Evolutionary conservation across 768 basidiomycete species (phyloP), one percentile per base, ranked within the genome.

Genomic region (Stropharia rugosoannulata): DNA sequence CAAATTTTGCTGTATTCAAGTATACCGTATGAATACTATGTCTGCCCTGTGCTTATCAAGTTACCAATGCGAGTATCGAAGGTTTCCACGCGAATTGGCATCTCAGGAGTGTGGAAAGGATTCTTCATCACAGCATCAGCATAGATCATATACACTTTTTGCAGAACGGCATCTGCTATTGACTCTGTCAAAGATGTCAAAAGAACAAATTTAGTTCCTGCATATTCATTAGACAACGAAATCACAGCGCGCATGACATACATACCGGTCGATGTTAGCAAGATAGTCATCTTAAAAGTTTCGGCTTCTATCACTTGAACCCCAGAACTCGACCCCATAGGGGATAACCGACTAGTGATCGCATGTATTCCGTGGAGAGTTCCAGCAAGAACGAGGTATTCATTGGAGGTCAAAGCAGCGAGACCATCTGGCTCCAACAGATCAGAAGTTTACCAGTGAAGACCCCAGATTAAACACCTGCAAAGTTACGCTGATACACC

Each of bases 51-150:
- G 11, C 84, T 85, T 64, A 89, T 78, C 45, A 93, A 71, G 7
- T 81, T 67, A 9, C 79, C 73, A 49, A 92, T 84, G 43, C 85
- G 81, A 53, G 73, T 73, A 65, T 98, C 96, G 66, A 98, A 98
- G 15, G 83, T 85, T 62, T 94, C 92, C 42, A 80, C 93, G 45
- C 97, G 84, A 61, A 98, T 95, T 2, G 97, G 97, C 96, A 98
- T 99, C 70, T 98, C 97, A n/a, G 90, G 91, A 5, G 94, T 96
- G 70, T 98, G 94, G 72, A 99, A 99, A 0, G 97, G 97, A 66
- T 98, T 98, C 78, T 98, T 98, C 93, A 98, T 96, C 52, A 95
- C 95, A 1, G 90, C 86, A 66, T 98, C 97, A 0, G 95, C 82
- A 69, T 98, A 99, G 16, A 83, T 84, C 69, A 98, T 94, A 71